Evolutionary conservation across 2,329 filamentous ascomycete genomes (phyloP), one percentile per base, ranked within the genome.

Genomic region (Nigrospora oryzae): DNA sequence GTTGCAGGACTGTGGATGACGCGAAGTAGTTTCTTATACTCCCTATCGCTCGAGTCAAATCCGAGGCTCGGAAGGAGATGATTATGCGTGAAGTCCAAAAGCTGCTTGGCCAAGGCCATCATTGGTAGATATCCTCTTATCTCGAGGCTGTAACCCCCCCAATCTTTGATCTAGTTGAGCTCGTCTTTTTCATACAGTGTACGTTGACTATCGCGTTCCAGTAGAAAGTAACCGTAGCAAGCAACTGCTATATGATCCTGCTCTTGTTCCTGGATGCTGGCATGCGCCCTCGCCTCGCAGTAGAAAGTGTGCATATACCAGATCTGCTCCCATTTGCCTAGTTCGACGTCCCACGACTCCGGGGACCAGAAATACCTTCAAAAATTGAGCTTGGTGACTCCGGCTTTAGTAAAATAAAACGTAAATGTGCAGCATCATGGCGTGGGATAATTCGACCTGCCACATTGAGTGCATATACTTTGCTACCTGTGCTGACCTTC

Each of bases 381-480:
- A 7, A 46, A 48, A 4, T 5, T 41, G 15, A 48, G 46, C 44
- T 48, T 10, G 11, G 16, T 6, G 10, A 30, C 28, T 3, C 38
- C 32, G 38, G 19, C 16, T 14, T 33, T 11, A 12, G 16, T 10
- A 13, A 23, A 23, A 23, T 23, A 6, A 4, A 23, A 23, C 19
- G 19, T 4, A 23, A 6, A 23, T 6, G 6, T 6, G 19, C 19
- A 23, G 5, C 11, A 11, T 35, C 6, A 1, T 16, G 10, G 11
- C 7, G 13, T 31, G 12, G 31, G 28, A 10, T 14, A 38, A 13
- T 17, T 23, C 19, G 4, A 31, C 34, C 23, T 44, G 45, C 48
- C 34, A 50, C 46, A 31, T 48, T 50, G 41, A 48, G 16, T 4
- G 46, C 39, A 35, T 43, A 48, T 12, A 19, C 15, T 2, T 43